A percentile compares a stretch with the other conserved stretches of the same genome.
phyloP scores from a whole-genome alignment of 306 rosid genomes.

The Cucumis sativus region Cucumber_9930_V3 NC_026659.2:28811501-28812000 shows the following conservation, averaged over 20 bases:
- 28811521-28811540: neutral
- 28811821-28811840: neutral
- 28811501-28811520: neutral
- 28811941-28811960: neutral
- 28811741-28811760: neutral
- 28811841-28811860: neutral
- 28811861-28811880: neutral
- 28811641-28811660: neutral
- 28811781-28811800: neutral
- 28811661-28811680: neutral
- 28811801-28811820: neutral
- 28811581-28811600: neutral
- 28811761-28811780: neutral
- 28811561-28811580: constrained; percentile 76
- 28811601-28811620: neutral
- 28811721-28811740: neutral
- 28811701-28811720: neutral
- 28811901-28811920: neutral
- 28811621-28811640: too few relatives aligned
- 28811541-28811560: constrained; percentile 42
- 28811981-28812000: neutral
- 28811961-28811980: neutral
- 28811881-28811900: neutral
- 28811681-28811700: neutral
- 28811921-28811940: neutral